Evolutionary conservation across 75 land plant species (phyloP).

Genomic region (Pinus tabuliformis): DNA sequence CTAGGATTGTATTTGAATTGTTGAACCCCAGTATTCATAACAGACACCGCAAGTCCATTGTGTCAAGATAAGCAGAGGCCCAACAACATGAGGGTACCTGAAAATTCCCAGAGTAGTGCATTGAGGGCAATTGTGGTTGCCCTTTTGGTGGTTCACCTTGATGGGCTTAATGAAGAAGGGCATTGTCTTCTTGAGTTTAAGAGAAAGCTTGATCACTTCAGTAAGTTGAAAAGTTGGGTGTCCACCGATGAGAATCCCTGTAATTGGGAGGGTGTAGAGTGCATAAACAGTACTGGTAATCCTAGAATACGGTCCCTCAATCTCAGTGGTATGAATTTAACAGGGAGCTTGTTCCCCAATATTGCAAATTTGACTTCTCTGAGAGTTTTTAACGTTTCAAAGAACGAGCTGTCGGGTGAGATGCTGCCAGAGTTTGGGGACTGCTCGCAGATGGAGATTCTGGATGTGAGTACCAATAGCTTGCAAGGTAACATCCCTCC

Average conservation of each 20-base stretch:
- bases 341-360: slow-evolving; percentile 40
- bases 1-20: background rate
- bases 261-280: slow-evolving; percentile 50
- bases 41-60: background rate
- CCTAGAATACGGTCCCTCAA: slow-evolving; percentile 30
- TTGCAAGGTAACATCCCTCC: slow-evolving; percentile 50
- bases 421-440: slow-evolving; percentile 40
- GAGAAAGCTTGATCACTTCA: slow-evolving; percentile 14
- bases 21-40: background rate
- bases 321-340: slow-evolving; percentile 35
- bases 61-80: background rate
- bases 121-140: background rate
- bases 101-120: background rate
- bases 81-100: slow-evolving; percentile 8
- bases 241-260: slow-evolving; percentile 43
- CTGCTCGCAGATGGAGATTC: slow-evolving; percentile 31
- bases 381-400: slow-evolving; percentile 34
- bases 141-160: background rate
- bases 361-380: slow-evolving; percentile 37
- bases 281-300: slow-evolving; percentile 17
- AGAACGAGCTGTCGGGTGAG: slow-evolving; percentile 49
- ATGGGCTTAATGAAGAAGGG: slow-evolving; percentile 12
- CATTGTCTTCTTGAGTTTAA: slow-evolving; percentile 37
- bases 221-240: slow-evolving; percentile 40
- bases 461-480: slow-evolving; percentile 64